phyloP scores from a whole-genome alignment of 78 protist species.

The Blattamonas nauphoetae region DNA sequence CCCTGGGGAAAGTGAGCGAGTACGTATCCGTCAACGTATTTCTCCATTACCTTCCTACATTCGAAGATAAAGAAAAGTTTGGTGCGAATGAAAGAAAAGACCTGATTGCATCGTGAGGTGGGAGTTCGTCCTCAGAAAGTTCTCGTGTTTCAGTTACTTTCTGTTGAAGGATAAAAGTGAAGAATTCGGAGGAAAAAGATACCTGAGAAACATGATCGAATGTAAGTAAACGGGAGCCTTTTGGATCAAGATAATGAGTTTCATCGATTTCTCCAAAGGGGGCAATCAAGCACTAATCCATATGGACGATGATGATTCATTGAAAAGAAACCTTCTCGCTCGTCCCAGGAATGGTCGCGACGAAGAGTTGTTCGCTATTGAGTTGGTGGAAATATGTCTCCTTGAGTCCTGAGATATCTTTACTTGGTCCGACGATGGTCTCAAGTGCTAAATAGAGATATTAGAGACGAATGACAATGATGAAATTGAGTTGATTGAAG shows the following conservation, averaged over 20 bases:
- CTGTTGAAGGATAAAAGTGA: too few species aligned
- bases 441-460: not conserved
- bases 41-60: too few species aligned
- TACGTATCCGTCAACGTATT: too few species aligned
- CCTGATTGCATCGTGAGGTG: too few species aligned
- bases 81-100: too few species aligned
- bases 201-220: not conserved
- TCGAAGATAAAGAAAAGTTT: too few species aligned
- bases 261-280: not conserved
- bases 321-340: not conserved
- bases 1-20: not conserved
- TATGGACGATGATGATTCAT: not conserved
- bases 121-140: too few species aligned
- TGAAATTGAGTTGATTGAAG: not conserved
- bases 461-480: not conserved
- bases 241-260: not conserved
- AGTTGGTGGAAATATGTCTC: not conserved
- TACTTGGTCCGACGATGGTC: not conserved
- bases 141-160: too few species aligned
- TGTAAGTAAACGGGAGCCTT: not conserved
- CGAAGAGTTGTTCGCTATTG: not conserved
- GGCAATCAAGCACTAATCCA: not conserved
- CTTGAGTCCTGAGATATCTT: not conserved
- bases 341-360: not conserved
- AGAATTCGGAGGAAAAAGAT: too few species aligned